Evolutionary conservation across 768 basidiomycete genomes (phyloP).

Genomic region (Suillus spraguei): DNA sequence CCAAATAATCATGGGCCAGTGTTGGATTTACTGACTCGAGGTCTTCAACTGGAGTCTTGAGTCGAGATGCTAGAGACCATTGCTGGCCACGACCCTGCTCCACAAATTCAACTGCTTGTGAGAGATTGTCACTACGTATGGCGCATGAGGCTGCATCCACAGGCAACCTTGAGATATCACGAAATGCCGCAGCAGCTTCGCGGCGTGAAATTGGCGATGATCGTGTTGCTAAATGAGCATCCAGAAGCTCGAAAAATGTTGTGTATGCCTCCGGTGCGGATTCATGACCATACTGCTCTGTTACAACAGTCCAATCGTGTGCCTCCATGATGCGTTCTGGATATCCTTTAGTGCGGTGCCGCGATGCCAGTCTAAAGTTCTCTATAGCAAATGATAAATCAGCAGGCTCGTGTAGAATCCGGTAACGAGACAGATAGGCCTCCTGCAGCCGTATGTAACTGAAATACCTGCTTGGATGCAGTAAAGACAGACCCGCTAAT

Average conservation of each 20-base stretch:
- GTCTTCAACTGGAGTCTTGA: conserved; percentile 19
- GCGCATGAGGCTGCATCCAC: conserved; percentile 17
- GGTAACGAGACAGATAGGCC: neutral
- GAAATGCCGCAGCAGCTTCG: neutral
- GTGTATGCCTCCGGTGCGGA: conserved; percentile 5
- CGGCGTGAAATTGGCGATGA: neutral
- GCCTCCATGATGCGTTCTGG: neutral
- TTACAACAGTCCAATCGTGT: neutral
- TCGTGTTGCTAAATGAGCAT: conserved; percentile 6
- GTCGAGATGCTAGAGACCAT: conserved; percentile 29
- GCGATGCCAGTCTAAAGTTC: neutral
- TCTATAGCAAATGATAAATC: neutral
- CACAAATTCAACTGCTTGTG: conserved; percentile 26
- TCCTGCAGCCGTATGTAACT: neutral
- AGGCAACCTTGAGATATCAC: neutral
- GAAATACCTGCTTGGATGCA: neutral
- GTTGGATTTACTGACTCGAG: neutral
- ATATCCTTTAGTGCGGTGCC: neutral
- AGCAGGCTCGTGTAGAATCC: neutral
- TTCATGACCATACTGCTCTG: too few species aligned
- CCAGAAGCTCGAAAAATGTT: conserved; percentile 3
- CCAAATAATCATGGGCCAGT: neutral
- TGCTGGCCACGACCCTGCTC: conserved; percentile 23
- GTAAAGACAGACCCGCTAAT: neutral
- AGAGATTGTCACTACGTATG: conserved; percentile 5